These are phyloP conservation scores for Russula abietina DNA, from an alignment of 768 basidiomycete genomes.

Conservation along the genomic window DNA sequence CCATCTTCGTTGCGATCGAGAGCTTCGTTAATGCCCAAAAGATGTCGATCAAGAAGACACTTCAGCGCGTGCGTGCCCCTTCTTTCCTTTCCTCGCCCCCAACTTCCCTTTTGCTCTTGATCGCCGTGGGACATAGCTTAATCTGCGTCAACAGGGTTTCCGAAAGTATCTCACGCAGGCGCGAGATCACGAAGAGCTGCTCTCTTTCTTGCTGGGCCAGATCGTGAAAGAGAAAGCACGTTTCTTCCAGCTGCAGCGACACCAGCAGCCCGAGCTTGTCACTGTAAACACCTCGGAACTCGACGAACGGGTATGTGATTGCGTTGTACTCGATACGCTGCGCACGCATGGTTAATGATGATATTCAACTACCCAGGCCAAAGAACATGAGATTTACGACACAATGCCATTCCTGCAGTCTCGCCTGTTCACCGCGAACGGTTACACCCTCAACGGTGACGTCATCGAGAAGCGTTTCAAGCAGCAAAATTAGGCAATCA, in stretches of 20 bases:
- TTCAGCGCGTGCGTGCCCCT: conserved; percentile 70
- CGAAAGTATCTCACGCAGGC: conserved; percentile 96
- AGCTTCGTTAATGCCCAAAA: conserved; percentile 97
- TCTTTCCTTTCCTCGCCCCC: neutral
- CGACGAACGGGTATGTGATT: conserved; percentile 70
- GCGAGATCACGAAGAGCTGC: conserved; percentile 91
- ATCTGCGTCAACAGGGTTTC: conserved; percentile 65
- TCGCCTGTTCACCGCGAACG: conserved; percentile 80
- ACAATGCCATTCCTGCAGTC: conserved; percentile 78
- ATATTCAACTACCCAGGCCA: conserved; percentile 50
- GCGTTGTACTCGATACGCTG: neutral
- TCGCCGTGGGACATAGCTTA: neutral
- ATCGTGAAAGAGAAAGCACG: conserved; percentile 90
- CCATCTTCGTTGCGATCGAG: conserved; percentile 90
- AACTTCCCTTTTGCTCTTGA: neutral
- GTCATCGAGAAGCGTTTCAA: conserved; percentile 73
- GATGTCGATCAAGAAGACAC: conserved; percentile 95
- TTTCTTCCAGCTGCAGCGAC: conserved; percentile 68
- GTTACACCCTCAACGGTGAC: conserved; percentile 65
- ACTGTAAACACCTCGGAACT: conserved; percentile 74
- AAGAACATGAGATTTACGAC: conserved; percentile 96
- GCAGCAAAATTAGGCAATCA: conserved; percentile 21
- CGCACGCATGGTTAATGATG: neutral
- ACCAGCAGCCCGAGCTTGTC: conserved; percentile 72
- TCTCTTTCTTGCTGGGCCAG: conserved; percentile 90